Percentiles rank a stretch among this genome's conserved stretches.
Conservation (phyloP, 352 stramenopile species). For the Hyaloperonospora arabidopsidis region DNA sequence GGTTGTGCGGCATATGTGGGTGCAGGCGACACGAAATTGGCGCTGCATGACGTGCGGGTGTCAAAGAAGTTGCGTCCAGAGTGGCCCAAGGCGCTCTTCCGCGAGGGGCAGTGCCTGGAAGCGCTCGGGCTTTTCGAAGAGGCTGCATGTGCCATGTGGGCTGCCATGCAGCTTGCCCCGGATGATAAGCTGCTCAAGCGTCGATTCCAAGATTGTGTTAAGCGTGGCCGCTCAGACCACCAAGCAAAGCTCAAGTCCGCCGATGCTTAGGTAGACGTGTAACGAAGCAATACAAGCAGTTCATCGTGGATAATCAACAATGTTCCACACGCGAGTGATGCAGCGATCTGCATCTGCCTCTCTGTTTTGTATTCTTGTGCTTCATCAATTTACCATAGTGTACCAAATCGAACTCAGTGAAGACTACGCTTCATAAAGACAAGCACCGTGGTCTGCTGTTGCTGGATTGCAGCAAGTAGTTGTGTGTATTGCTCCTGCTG, state of each 20-base stretch:
- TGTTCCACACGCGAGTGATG: too few relatives aligned
- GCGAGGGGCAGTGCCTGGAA: slow-evolving; percentile 76
- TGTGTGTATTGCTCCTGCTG: slow-evolving; percentile 30
- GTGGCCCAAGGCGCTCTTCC: slow-evolving; percentile 77
- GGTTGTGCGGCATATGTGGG: slow-evolving; percentile 64
- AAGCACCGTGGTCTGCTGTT: slow-evolving; percentile 34
- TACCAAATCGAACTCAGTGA: too few relatives aligned
- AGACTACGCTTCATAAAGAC: slow-evolving; percentile 29
- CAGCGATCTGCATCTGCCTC: too few relatives aligned
- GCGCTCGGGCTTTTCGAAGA: slow-evolving; percentile 66
- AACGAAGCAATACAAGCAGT: too few relatives aligned
- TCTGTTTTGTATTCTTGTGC: too few relatives aligned
- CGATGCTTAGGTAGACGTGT: too few relatives aligned
- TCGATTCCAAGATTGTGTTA: slow-evolving; percentile 74
- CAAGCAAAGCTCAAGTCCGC: slow-evolving; percentile 48
- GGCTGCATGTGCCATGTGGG: slow-evolving; percentile 63
- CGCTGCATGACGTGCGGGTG: slow-evolving; percentile 63
- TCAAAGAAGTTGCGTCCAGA: slow-evolving; percentile 77
- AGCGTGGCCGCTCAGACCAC: slow-evolving; percentile 54
- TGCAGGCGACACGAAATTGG: slow-evolving; percentile 49
- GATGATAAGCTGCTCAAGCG: slow-evolving; percentile 72
- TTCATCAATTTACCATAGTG: too few relatives aligned
- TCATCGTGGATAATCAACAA: too few relatives aligned
- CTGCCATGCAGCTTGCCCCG: slow-evolving; percentile 62
- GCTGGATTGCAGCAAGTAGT: slow-evolving; percentile 27